Evolutionary conservation across 345 rosid genomes (phyloP), one percentile per base, ranked within the genome.

Genomic region (Camelina laxa): DNA sequence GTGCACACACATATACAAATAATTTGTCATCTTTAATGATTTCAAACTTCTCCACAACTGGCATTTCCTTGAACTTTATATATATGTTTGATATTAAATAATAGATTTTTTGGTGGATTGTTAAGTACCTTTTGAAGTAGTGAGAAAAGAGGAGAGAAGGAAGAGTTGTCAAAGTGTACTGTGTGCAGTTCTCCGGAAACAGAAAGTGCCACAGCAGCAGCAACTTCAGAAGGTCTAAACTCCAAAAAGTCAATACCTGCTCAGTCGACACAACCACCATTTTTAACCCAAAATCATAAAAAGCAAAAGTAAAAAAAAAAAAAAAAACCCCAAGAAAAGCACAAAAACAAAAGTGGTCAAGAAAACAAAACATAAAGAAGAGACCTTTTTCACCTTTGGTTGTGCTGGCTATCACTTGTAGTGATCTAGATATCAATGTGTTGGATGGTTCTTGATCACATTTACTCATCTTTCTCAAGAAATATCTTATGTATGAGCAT

Each of bases 231-330:
- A 64, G 96, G 91, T 77, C 80, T 88, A 83, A 85, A 90, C 78
- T 88, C 91, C 87, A 90, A 78, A 83, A 90, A 88, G 82, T 88
- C 89, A 90, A 87, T 78, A 47, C 87, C 96, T 90, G 91, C 86
- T 77, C 72, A 71, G 71, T 70, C 76, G 33, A 36, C 55, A 71
- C 63, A 64, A 77, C 67, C 80, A 60, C 73, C 63, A 69, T 77
- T 71, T 24, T 56, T 36, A 57, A 27, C 58, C 80, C 80, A 70
- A 45, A 63, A 41, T 70, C 69, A 38, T 64, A 65, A 77, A 70
- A 76, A 55, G 56, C 45, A 49, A 72, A 76, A 70, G 57, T 39
- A 8, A 20, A 4, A 31, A 33, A 11, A 31, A 44, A 14, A 20
- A 8, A 4, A 2, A 30, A 69, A 12, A 35, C 39, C 33, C 1